A percentile compares a stretch with the other conserved stretches of the same genome.
Evolutionary conservation across 2,329 filamentous ascomycete species (phyloP).

Genomic region (Colletotrichum limetticola): DNA sequence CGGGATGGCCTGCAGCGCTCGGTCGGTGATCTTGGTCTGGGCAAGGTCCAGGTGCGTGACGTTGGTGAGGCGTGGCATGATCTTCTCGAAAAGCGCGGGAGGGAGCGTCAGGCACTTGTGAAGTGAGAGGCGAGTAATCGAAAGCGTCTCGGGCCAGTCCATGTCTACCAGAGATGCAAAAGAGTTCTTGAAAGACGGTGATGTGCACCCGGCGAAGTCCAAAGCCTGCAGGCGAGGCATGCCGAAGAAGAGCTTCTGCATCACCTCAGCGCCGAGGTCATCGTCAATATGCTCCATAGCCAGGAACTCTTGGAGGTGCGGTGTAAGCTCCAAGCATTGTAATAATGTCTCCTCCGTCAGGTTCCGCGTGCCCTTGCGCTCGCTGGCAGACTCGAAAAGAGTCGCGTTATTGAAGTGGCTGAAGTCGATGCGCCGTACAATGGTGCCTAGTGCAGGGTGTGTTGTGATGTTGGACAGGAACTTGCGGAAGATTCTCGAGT

Average conservation of each 20-base stretch:
- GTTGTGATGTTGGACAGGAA: constrained; percentile 76
- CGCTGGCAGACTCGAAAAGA: constrained; percentile 78
- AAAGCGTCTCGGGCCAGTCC: constrained; percentile 64
- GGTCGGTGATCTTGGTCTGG: constrained; percentile 79
- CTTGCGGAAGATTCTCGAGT: constrained; percentile 86
- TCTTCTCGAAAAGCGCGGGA: constrained; percentile 71
- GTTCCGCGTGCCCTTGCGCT: constrained; percentile 80
- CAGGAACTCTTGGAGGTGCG: constrained; percentile 80
- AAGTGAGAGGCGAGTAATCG: constrained; percentile 75
- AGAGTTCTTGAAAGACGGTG: constrained; percentile 71
- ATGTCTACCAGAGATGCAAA: constrained; percentile 66
- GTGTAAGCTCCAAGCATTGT: constrained; percentile 76
- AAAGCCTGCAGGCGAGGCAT: constrained; percentile 73
- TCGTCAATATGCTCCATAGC: constrained; percentile 85
- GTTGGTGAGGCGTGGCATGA: constrained; percentile 76
- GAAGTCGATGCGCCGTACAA: constrained; percentile 84
- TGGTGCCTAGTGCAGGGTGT: constrained; percentile 76
- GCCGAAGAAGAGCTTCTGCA: constrained; percentile 76
- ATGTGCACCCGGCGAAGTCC: constrained; percentile 83
- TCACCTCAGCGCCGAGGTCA: constrained; percentile 75
- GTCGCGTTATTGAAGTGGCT: constrained; percentile 87
- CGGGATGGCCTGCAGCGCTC: constrained; percentile 76
- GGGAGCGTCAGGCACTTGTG: constrained; percentile 83
- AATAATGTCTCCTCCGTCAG: constrained; percentile 79
- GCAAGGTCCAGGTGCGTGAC: constrained; percentile 85